Conservation (phyloP, 2,329 filamentous ascomycete species). For the Aschersonia sp. region DNA sequence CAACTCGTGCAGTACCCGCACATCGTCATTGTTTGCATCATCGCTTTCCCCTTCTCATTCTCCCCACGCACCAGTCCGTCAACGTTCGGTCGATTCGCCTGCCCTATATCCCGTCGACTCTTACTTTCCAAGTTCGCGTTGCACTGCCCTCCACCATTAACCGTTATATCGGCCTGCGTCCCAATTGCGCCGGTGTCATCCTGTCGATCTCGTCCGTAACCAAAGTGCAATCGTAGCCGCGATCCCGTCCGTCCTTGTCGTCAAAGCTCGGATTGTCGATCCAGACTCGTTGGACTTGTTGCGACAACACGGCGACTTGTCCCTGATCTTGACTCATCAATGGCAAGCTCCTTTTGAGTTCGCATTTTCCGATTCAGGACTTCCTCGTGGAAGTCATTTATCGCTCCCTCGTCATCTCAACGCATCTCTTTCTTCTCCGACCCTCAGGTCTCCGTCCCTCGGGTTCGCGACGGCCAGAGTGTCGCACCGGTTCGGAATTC, state of each 20-base stretch:
- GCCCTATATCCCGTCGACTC: not conserved
- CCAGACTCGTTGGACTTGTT: too few relatives aligned
- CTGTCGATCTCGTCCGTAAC: too few relatives aligned
- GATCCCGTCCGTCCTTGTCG: not conserved
- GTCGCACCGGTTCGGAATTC: not conserved
- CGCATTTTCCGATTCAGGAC: too few relatives aligned
- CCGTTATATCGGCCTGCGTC: not conserved
- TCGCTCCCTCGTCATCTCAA: not conserved
- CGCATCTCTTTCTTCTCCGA: not conserved
- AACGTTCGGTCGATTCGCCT: constrained; percentile 1
- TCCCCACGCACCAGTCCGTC: not conserved
- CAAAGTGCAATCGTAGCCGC: too few relatives aligned
- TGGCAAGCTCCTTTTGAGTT: too few relatives aligned
- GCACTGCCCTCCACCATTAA: not conserved
- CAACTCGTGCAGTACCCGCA: not conserved
- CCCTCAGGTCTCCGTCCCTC: not conserved
- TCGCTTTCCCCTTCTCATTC: constrained; percentile 1
- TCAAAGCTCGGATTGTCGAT: not conserved
- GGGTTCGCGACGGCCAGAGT: not conserved
- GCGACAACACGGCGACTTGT: too few relatives aligned
- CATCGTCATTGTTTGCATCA: constrained; percentile 4
- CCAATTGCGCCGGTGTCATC: not conserved
- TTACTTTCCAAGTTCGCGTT: not conserved
- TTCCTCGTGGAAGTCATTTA: too few relatives aligned
- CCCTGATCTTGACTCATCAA: too few relatives aligned